Conservation (phyloP, 2,329 filamentous ascomycete genomes). For the Pestalotiopsis sp. region DNA sequence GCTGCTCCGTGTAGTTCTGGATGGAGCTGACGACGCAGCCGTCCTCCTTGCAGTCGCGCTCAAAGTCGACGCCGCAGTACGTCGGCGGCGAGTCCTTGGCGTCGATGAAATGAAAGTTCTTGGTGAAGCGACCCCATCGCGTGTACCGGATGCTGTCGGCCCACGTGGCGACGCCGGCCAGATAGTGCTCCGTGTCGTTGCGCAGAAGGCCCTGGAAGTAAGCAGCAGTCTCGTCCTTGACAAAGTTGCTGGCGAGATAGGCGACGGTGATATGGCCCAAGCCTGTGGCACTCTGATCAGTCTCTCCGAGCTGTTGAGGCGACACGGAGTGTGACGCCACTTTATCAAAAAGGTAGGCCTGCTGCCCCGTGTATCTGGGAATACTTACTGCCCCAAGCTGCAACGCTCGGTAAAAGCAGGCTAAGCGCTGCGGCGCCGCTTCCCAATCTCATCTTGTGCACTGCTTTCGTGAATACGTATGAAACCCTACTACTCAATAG, state of each 20-base stretch:
- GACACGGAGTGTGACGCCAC: background rate
- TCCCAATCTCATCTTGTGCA: constrained; percentile 28
- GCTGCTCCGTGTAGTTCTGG: constrained; percentile 59
- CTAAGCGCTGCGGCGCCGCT: constrained; percentile 26
- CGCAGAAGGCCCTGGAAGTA: constrained; percentile 60
- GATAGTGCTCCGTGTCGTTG: constrained; percentile 55
- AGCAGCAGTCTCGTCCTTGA: constrained; percentile 53
- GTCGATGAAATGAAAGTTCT: constrained; percentile 69
- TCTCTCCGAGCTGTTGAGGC: background rate
- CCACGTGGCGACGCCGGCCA: constrained; percentile 66
- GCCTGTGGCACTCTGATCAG: constrained; percentile 35
- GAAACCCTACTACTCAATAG: background rate
- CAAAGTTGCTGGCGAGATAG: constrained; percentile 61
- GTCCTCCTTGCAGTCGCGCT: constrained; percentile 61
- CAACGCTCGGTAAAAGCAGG: constrained; percentile 31
- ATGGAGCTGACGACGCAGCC: constrained; percentile 65
- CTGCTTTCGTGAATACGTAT: no score
- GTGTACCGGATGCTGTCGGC: constrained; percentile 67
- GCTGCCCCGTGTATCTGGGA: background rate
- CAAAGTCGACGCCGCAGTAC: constrained; percentile 58
- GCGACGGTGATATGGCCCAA: constrained; percentile 67
- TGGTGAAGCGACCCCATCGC: constrained; percentile 60
- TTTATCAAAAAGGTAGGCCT: background rate
- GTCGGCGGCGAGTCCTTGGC: constrained; percentile 62
- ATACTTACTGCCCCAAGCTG: constrained; percentile 43